Conservation (phyloP, 2,329 filamentous ascomycete species). For the Biscogniauxia marginata region DNA sequence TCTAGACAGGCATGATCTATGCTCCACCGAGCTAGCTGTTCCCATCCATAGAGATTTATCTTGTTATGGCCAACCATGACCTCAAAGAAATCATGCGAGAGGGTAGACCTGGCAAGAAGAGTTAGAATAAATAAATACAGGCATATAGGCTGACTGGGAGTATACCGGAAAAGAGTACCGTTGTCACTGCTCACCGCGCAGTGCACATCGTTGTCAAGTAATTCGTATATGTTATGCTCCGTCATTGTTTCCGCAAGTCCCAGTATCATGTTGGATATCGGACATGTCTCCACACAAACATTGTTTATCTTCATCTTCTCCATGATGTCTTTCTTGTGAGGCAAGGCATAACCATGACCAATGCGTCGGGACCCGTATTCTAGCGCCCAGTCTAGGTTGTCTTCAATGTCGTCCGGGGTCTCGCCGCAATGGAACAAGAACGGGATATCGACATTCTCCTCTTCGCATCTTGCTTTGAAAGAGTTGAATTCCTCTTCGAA, state of each 20-base stretch:
- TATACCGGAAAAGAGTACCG: conserved; percentile 66
- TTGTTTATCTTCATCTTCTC: conserved; percentile 60
- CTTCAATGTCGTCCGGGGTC: conserved; percentile 66
- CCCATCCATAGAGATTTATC: conserved; percentile 70
- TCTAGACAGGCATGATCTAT: conserved; percentile 58
- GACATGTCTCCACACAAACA: conserved; percentile 73
- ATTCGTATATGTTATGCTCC: conserved; percentile 65
- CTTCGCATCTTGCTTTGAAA: conserved; percentile 46
- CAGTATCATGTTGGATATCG: conserved; percentile 74
- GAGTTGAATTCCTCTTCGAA: conserved; percentile 48
- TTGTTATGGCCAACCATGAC: conserved; percentile 66
- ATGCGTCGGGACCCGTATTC: conserved; percentile 66
- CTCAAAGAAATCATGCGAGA: conserved; percentile 78
- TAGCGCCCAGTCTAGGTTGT: conserved; percentile 68
- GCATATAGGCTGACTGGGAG: neutral
- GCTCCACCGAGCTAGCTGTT: conserved; percentile 65
- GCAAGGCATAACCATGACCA: conserved; percentile 70
- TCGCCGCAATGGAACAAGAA: conserved; percentile 78
- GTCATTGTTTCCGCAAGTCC: conserved; percentile 65
- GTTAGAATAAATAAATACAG: conserved; percentile 2
- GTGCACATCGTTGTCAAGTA: conserved; percentile 70
- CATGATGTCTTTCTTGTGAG: conserved; percentile 66
- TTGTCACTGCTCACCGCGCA: conserved; percentile 77
- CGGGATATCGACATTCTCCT: conserved; percentile 55
- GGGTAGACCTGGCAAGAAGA: conserved; percentile 53